Evolutionary conservation across 202 grass and related monocot species (phyloP).

Genomic region (Dendrocalamus latiflorus): DNA sequence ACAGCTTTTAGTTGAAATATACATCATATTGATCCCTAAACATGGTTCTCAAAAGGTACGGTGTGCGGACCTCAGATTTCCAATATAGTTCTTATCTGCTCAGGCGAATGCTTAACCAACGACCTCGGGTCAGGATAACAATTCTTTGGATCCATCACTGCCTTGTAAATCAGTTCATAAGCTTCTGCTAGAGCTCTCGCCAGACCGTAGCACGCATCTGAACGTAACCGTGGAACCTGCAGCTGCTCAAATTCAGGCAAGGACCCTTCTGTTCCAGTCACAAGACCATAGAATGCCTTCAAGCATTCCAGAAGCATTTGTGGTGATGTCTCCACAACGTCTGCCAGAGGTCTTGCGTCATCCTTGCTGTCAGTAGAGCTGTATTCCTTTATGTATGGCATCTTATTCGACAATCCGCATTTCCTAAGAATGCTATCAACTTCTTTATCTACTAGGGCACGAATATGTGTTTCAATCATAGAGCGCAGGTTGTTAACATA

Average conservation of each 20-base stretch:
- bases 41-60: conserved; percentile 7
- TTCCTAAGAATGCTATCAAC: conserved; percentile 61
- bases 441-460: conserved; percentile 69
- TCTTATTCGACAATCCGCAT: conserved; percentile 68
- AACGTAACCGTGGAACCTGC: conserved; percentile 75
- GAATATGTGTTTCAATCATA: conserved; percentile 60
- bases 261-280: conserved; percentile 74
- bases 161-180: conserved; percentile 72
- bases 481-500: conserved; percentile 62
- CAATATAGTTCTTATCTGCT: conserved; percentile 90
- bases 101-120: conserved; percentile 79
- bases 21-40: conserved; percentile 1
- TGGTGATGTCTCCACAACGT: conserved; percentile 56
- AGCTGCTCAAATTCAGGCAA: conserved; percentile 93
- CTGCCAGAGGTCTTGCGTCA: conserved; percentile 49
- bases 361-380: conserved; percentile 17
- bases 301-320: conserved; percentile 70
- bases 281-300: conserved; percentile 74
- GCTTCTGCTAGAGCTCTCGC: conserved; percentile 66
- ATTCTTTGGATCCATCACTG: conserved; percentile 76
- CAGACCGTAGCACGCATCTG: conserved; percentile 57
- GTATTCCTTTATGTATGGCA: conserved; percentile 69
- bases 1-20: conserved; percentile 1
- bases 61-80: conserved; percentile 58
- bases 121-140: conserved; percentile 78